Conservation (phyloP, 1,284 basidiomycete genomes). For the Leccinum pallidistipes region DNA sequence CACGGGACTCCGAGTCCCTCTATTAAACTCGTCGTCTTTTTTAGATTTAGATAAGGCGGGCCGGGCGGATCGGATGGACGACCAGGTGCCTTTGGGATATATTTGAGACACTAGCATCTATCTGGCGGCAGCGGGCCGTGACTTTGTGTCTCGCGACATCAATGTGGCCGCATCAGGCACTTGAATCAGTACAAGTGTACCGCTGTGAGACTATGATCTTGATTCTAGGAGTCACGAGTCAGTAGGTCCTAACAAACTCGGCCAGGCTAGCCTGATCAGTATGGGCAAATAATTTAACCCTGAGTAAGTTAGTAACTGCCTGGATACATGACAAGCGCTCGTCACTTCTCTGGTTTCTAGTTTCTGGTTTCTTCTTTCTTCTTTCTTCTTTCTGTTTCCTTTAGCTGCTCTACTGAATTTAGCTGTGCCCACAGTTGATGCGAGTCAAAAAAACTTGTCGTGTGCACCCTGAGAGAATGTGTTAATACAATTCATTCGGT, state of each 20-base stretch:
- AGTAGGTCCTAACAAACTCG: not conserved
- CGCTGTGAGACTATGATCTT: too few species aligned
- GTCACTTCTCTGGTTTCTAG: not conserved
- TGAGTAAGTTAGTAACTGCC: not conserved
- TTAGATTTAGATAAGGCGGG: constrained; percentile 11
- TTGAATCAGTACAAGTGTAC: not conserved
- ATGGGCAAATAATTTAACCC: not conserved
- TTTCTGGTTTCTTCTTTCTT: not conserved
- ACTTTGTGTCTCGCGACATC: not conserved
- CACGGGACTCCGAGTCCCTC: not conserved
- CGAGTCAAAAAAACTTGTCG: not conserved
- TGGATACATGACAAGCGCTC: not conserved
- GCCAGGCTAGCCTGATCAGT: not conserved
- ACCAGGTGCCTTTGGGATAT: constrained; percentile 2
- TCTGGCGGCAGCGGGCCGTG: not conserved
- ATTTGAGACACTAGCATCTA: constrained; percentile 1
- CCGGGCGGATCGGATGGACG: constrained; percentile 20
- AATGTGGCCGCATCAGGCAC: not conserved
- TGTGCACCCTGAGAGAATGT: not conserved
- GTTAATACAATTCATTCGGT: not conserved
- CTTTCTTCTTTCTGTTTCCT: not conserved
- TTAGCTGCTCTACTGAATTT: not conserved
- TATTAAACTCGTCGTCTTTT: not conserved
- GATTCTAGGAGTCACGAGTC: not conserved
- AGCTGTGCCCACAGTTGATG: not conserved